Conservation (phyloP, 1,139 yeast species). For the Sugiyamaella pinicola region DNA sequence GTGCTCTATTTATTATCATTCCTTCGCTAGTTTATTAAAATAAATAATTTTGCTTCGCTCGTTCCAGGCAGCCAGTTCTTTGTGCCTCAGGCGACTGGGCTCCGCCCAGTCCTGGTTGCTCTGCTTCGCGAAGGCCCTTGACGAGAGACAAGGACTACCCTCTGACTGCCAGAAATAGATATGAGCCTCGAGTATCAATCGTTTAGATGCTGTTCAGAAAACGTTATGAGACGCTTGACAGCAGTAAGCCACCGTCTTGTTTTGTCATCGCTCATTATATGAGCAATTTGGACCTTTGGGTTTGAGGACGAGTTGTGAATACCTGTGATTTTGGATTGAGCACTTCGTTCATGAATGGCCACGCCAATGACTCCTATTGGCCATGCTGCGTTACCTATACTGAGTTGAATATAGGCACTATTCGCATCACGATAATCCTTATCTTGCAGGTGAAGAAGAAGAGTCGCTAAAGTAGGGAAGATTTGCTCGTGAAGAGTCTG, state of each 20-base stretch:
- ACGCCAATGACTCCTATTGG: slow-evolving; percentile 84
- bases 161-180: too few relatives aligned
- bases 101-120: too few relatives aligned
- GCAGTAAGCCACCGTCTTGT: slow-evolving; percentile 80
- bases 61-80: too few relatives aligned
- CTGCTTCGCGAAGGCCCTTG: too few relatives aligned
- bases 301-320: slow-evolving; percentile 28
- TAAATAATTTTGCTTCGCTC: background rate
- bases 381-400: slow-evolving; percentile 91
- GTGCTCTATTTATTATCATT: background rate
- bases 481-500: slow-evolving; percentile 49
- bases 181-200: background rate
- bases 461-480: slow-evolving; percentile 60
- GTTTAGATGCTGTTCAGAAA: slow-evolving; percentile 44
- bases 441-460: slow-evolving; percentile 61
- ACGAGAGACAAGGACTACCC: too few relatives aligned
- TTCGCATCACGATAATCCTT: slow-evolving; percentile 58
- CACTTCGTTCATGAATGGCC: slow-evolving; percentile 76
- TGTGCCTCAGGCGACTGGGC: too few relatives aligned
- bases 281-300: slow-evolving; percentile 49
- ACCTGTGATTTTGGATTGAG: slow-evolving; percentile 50
- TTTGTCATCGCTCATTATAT: slow-evolving; percentile 75
- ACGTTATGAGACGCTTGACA: slow-evolving; percentile 68
- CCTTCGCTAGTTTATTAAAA: background rate
- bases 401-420: slow-evolving; percentile 71